Evolutionary conservation across 768 basidiomycete species (phyloP).

Genomic region (Pleurotus citrinopileatus): DNA sequence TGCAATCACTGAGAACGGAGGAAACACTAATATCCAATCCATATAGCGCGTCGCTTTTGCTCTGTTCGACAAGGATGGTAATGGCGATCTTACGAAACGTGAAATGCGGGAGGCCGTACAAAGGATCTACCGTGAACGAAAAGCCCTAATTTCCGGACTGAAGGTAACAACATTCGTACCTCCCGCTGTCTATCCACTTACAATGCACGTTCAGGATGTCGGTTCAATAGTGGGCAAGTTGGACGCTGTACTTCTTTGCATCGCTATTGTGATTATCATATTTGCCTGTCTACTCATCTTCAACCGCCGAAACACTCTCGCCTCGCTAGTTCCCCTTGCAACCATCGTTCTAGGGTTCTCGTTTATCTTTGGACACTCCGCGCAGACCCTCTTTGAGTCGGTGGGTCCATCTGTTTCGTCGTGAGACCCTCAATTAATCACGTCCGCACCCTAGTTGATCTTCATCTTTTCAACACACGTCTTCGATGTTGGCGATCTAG

Average conservation of each 20-base stretch:
- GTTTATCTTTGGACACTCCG: conserved; percentile 83
- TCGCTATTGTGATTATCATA: conserved; percentile 55
- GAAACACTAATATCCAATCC: too few species aligned
- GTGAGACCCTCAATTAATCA: background rate
- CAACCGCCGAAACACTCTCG: conserved; percentile 59
- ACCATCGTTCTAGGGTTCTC: conserved; percentile 82
- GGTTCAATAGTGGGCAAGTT: conserved; percentile 73
- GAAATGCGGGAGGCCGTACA: conserved; percentile 86
- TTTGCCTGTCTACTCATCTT: conserved; percentile 78
- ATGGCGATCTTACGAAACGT: conserved; percentile 72
- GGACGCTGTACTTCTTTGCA: conserved; percentile 65
- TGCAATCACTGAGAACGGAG: too few species aligned
- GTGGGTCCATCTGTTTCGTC: conserved; percentile 31
- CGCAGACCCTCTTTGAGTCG: conserved; percentile 75
- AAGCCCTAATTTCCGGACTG: conserved; percentile 64
- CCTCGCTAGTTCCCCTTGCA: conserved; percentile 75
- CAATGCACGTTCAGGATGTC: conserved; percentile 51
- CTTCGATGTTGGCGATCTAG: conserved; percentile 81
- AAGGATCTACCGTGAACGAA: conserved; percentile 76
- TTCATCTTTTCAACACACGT: conserved; percentile 86
- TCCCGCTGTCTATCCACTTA: background rate
- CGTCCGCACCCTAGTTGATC: conserved; percentile 48
- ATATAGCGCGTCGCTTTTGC: conserved; percentile 69
- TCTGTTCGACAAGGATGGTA: conserved; percentile 78
- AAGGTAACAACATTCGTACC: conserved; percentile 41